Conservation (phyloP, 306 rosid species). For the Macrotyloma uniflorum region DNA sequence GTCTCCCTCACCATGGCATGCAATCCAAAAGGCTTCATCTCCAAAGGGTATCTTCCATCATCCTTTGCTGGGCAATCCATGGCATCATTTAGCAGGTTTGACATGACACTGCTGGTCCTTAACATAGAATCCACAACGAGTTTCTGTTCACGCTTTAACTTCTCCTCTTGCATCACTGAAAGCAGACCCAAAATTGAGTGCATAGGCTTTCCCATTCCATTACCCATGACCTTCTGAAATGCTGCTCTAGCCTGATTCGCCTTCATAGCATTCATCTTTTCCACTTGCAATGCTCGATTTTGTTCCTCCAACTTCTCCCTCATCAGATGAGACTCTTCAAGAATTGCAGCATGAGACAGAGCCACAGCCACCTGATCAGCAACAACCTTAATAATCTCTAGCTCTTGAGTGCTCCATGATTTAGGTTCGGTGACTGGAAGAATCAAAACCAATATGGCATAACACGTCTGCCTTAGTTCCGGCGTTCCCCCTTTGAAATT, state of each 20-base stretch:
- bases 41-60: slow-evolving; percentile 65
- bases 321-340: slow-evolving; percentile 91
- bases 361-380: slow-evolving; percentile 98
- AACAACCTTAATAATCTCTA: slow-evolving; percentile 81
- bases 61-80: slow-evolving; percentile 68
- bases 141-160: slow-evolving; percentile 58
- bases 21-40: slow-evolving; percentile 63
- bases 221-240: slow-evolving; percentile 84
- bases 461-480: slow-evolving; percentile 62
- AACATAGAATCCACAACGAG: slow-evolving; percentile 72
- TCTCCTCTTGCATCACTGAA: slow-evolving; percentile 72
- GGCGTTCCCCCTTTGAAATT: slow-evolving; percentile 88
- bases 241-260: slow-evolving; percentile 75
- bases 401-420: slow-evolving; percentile 73
- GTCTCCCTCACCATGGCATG: slow-evolving; percentile 75
- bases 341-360: slow-evolving; percentile 85
- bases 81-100: slow-evolving; percentile 77
- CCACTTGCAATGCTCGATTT: slow-evolving; percentile 77
- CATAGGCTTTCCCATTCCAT: slow-evolving; percentile 94
- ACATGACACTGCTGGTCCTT: slow-evolving; percentile 69
- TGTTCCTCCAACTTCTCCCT: slow-evolving; percentile 83
- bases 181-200: slow-evolving; percentile 83
- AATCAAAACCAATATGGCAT: slow-evolving; percentile 77
- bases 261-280: slow-evolving; percentile 71
- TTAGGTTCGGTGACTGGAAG: slow-evolving; percentile 69